These are phyloP conservation scores for Solanum virginianum DNA, from an alignment of 257 asterid genomes.

Conservation along the genomic window DNA sequence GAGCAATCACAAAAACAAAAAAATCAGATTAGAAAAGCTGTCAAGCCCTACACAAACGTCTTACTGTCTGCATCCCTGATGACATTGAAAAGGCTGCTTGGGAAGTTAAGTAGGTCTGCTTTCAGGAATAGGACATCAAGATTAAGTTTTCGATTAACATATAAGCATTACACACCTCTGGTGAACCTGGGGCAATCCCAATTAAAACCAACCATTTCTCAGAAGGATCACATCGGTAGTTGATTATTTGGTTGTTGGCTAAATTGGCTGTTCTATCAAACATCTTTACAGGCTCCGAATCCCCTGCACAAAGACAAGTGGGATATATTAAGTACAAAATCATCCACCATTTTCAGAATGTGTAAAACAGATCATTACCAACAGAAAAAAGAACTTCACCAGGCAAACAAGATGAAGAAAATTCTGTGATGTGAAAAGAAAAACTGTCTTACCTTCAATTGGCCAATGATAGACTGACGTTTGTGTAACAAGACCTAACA, in stretches of 20 bases:
- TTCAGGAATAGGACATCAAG: neutral
- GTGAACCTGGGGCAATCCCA: conserved; percentile 95
- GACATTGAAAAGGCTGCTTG: neutral
- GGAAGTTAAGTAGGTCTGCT: neutral
- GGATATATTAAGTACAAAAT: neutral
- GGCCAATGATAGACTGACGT: conserved; percentile 91
- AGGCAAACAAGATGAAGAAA: neutral
- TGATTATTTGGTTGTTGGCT: conserved; percentile 85
- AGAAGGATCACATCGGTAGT: conserved; percentile 91
- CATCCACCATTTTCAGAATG: neutral
- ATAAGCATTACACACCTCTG: conserved; percentile 53
- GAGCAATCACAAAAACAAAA: neutral
- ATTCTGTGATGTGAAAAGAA: neutral
- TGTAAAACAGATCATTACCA: neutral
- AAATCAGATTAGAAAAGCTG: neutral
- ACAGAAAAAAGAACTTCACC: neutral
- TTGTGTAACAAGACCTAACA: conserved; percentile 95
- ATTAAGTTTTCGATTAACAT: neutral
- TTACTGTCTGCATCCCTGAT: neutral
- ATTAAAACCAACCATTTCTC: conserved; percentile 98
- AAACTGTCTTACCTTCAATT: conserved; percentile 55
- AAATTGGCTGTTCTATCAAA: conserved; percentile 94
- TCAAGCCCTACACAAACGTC: neutral
- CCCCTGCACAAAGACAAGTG: conserved; percentile 40
- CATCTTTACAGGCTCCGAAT: conserved; percentile 86